Evolutionary conservation across 2,329 filamentous ascomycete genomes (phyloP).

Genomic region (Fusarium nodosum): DNA sequence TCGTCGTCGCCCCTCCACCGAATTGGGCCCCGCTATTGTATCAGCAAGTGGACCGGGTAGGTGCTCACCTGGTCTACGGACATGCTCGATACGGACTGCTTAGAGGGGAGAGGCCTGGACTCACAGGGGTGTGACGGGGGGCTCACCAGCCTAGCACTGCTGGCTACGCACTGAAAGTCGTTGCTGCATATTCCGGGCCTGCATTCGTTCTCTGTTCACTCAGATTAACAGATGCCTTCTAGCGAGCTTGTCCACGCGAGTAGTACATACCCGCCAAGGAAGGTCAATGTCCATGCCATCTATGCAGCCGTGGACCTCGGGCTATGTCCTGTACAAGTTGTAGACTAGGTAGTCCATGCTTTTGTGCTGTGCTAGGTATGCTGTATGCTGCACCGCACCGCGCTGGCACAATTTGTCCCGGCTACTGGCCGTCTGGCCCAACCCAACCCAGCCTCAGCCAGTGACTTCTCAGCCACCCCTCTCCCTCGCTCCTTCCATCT

Average conservation of each 20-base stretch:
- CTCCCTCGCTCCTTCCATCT: constrained; percentile 38
- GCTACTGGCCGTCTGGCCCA: constrained; percentile 1
- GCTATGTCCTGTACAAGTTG: constrained; percentile 1
- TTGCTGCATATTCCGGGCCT: constrained; percentile 40
- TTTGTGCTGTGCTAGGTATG: constrained; percentile 32
- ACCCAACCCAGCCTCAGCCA: constrained; percentile 46
- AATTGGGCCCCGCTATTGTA: constrained; percentile 48
- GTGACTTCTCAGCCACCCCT: constrained; percentile 52
- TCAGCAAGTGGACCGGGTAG: constrained; percentile 31
- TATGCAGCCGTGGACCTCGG: constrained; percentile 20
- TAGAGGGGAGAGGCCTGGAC: constrained; percentile 26
- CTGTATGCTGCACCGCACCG: constrained; percentile 40
- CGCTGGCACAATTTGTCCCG: constrained; percentile 48
- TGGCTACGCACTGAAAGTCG: constrained; percentile 33
- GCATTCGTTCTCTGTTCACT: constrained; percentile 34
- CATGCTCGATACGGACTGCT: constrained; percentile 20
- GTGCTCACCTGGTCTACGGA: constrained; percentile 34
- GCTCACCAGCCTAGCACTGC: constrained; percentile 30
- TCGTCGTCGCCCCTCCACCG: constrained; percentile 45
- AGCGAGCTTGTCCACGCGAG: constrained; percentile 11
- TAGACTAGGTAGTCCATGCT: constrained; percentile 19
- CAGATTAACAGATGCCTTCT: constrained; percentile 3
- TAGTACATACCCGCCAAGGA: constrained; percentile 25
- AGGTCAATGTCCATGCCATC: constrained; percentile 32
- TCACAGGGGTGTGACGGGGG: constrained; percentile 35